Evolutionary conservation across 495 filamentous ascomycete species (phyloP), one percentile per base, ranked within the genome.

Genomic region (Penicillium subrubescens): DNA sequence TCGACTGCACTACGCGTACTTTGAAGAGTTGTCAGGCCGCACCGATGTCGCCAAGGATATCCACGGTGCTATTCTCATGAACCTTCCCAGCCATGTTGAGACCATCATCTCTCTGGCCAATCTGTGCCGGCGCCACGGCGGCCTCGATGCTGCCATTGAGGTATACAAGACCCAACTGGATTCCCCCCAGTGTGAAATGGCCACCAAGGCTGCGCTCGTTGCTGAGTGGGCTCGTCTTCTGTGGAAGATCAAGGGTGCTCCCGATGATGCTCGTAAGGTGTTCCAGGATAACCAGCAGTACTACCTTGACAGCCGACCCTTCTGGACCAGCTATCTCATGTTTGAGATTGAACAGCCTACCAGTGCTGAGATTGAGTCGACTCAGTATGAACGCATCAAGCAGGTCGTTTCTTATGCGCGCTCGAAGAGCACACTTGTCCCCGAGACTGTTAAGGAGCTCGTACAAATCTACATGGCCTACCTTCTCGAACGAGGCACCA

Each of bases 331-430:
- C 73, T 99, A 92, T 77, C 84, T 98, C 12, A 79, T 88, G 57
- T 97, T 99, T 66, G 95, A 99, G 80, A 81, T 96, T 44, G 88
- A 91, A 41, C 96, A 97, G 71, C 90, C 92, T 10, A 93, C 91
- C 3, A 90, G 81, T 60, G 75, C 80, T 0, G 84, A 83, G 37
- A 84, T 84, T 2, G 92, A 96, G 67, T 52, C 75, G 0, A 79
- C 84, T 58, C 89, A 93, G 56, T 88, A 89, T 51, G 83, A 86
- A 56, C 87, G 88, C 25, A 89, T 98, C 72, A 92, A 92, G 74
- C 82, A 88, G 41, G 90, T 99, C n/a, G 82, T 91, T 66, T 83
- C 91, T 41, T 88, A 94, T 65, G 83, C 97, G 61, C 85, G 89
- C 23, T 81, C 82, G 52, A 92, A 92, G 81, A 93, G 90, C 61